Conservation (phyloP, 2,329 filamentous ascomycete species). For the Coniochaeta hoffmannii region DNA sequence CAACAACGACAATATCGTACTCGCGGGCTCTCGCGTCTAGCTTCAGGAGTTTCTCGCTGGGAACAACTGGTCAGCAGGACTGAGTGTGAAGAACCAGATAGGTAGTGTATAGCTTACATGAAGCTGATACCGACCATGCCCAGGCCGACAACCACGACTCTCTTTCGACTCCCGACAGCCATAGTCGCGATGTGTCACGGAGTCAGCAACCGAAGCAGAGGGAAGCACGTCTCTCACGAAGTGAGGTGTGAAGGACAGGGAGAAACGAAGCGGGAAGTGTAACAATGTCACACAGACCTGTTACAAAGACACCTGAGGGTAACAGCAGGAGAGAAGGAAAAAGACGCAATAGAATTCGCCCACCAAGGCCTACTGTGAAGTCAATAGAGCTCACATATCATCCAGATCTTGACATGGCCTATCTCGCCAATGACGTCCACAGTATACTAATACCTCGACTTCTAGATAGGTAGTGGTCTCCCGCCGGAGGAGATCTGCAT, state of each 20-base stretch:
- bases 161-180: constrained; percentile 40
- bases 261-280: not conserved
- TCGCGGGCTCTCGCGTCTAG: constrained; percentile 67
- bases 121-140: constrained; percentile 90
- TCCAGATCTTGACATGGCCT: not conserved
- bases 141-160: constrained; percentile 74
- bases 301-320: not conserved
- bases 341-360: not conserved
- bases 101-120: constrained; percentile 50
- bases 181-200: not conserved
- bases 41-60: constrained; percentile 81
- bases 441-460: not conserved
- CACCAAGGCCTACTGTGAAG: not conserved
- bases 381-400: too few relatives aligned
- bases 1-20: constrained; percentile 78
- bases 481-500: not conserved
- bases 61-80: not conserved
- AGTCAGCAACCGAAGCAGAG: not conserved
- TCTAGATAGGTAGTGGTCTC: not conserved
- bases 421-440: not conserved
- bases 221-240: not conserved
- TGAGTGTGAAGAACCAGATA: not conserved
- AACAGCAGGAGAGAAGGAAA: not conserved
- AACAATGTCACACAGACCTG: not conserved
- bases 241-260: not conserved